phyloP scores from a whole-genome alignment of 352 stramenopile genomes.

The Elongisporangium prolatum region DNA sequence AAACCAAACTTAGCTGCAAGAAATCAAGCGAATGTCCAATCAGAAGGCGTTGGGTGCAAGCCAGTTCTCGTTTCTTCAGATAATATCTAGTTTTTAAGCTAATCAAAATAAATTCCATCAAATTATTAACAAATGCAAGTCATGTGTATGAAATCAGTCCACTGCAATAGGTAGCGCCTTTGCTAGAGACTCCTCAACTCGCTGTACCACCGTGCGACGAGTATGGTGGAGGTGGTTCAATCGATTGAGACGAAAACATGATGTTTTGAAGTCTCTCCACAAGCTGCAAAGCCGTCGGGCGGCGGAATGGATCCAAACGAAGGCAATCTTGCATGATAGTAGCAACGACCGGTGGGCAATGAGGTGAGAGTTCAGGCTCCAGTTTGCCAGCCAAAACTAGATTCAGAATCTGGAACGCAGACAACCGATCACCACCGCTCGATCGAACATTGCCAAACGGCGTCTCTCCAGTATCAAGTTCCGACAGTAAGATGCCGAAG shows the following conservation, averaged over 20 bases:
- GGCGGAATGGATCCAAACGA: slow-evolving; percentile 15
- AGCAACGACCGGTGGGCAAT: slow-evolving; percentile 23
- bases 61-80: too few relatives aligned
- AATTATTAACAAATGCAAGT: too few relatives aligned
- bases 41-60: too few relatives aligned
- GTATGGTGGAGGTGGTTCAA: not conserved
- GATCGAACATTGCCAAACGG: slow-evolving; percentile 23
- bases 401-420: slow-evolving; percentile 36
- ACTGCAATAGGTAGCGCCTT: too few relatives aligned
- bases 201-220: not conserved
- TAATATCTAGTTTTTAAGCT: too few relatives aligned
- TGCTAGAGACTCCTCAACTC: not conserved
- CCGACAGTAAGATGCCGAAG: slow-evolving; percentile 32
- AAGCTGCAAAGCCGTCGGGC: slow-evolving; percentile 21
- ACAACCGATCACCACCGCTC: slow-evolving; percentile 20
- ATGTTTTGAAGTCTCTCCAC: slow-evolving; percentile 17
- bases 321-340: slow-evolving; percentile 25
- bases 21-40: too few relatives aligned
- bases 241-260: not conserved
- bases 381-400: slow-evolving; percentile 27
- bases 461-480: slow-evolving; percentile 21
- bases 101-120: slow-evolving; percentile 2
- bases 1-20: too few relatives aligned
- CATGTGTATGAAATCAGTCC: too few relatives aligned
- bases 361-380: slow-evolving; percentile 18